phyloP scores from a whole-genome alignment of 805 yeast species.

The Ogataea trehaloabstinens region DNA sequence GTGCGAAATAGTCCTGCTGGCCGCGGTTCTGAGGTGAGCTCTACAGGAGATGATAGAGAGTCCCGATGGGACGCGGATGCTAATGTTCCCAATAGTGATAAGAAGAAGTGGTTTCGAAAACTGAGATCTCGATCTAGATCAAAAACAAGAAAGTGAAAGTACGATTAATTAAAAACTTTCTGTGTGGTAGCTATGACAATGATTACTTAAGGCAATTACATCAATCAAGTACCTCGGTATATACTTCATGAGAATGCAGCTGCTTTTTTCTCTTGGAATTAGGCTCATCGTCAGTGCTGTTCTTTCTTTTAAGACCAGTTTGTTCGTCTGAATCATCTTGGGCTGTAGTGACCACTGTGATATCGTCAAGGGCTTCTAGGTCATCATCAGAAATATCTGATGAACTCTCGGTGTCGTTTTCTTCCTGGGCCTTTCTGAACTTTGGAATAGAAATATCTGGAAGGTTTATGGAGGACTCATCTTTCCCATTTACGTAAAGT shows the following conservation, averaged over 20 bases:
- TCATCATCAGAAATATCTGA: conserved; percentile 21
- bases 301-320: conserved; percentile 17
- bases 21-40: conserved; percentile 5
- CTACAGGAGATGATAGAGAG: conserved; percentile 27
- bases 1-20: no score
- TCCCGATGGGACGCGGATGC: conserved; percentile 29
- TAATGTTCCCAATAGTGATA: conserved; percentile 14
- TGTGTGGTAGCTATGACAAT: no score
- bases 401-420: conserved; percentile 19
- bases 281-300: conserved; percentile 3
- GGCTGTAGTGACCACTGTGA: conserved; percentile 13
- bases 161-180: no score
- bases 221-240: no score
- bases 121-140: conserved; percentile 33
- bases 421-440: conserved; percentile 18
- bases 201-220: no score
- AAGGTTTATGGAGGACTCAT: conserved; percentile 7
- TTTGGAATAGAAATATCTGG: conserved; percentile 26
- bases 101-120: conserved; percentile 44
- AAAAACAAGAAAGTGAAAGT: conserved; percentile 16
- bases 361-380: conserved; percentile 16
- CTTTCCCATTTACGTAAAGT: conserved; percentile 41
- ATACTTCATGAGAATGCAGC: no score
- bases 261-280: conserved; percentile 1
- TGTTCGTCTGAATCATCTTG: conserved; percentile 14